Evolutionary conservation across 1,139 yeast genomes (phyloP).

Genomic region (Geotrichum siamense): DNA sequence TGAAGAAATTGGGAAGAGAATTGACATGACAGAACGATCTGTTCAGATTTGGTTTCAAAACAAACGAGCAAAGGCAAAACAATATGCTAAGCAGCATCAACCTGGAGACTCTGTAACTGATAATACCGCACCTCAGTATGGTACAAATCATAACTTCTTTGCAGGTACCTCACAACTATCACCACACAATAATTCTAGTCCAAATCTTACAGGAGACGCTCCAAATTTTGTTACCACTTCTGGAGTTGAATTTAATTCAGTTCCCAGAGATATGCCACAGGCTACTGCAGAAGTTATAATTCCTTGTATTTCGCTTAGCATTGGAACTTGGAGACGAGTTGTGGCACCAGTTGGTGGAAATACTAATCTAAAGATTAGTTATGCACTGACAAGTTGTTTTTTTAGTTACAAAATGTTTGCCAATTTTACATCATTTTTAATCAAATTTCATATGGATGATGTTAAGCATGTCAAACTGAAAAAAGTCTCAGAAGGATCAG

Average conservation of each 20-base stretch:
- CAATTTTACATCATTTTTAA: slow-evolving; percentile 26
- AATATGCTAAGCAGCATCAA: slow-evolving; percentile 24
- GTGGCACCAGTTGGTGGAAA: slow-evolving; percentile 18
- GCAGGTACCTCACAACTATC: slow-evolving; percentile 5
- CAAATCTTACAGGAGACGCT: neutral
- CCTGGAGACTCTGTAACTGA: neutral
- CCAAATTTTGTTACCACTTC: neutral
- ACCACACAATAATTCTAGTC: slow-evolving; percentile 9
- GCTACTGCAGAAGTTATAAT: slow-evolving; percentile 18
- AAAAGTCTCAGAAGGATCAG: slow-evolving; percentile 13
- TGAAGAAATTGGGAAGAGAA: slow-evolving; percentile 61
- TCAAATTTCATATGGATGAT: slow-evolving; percentile 25
- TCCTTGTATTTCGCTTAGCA: slow-evolving; percentile 26
- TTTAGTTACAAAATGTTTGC: slow-evolving; percentile 28
- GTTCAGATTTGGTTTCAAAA: slow-evolving; percentile 96
- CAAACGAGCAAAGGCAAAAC: slow-evolving; percentile 73
- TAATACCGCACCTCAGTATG: slow-evolving; percentile 35
- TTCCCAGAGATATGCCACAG: neutral
- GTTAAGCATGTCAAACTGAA: slow-evolving; percentile 22
- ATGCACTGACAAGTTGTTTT: slow-evolving; percentile 22
- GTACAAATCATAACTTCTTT: slow-evolving; percentile 31
- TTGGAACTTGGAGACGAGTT: slow-evolving; percentile 33
- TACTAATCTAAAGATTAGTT: slow-evolving; percentile 26
- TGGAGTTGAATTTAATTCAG: neutral
- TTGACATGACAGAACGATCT: slow-evolving; percentile 86